Evolutionary conservation across 805 yeast genomes (phyloP).

Genomic region (Candida multigemmis): DNA sequence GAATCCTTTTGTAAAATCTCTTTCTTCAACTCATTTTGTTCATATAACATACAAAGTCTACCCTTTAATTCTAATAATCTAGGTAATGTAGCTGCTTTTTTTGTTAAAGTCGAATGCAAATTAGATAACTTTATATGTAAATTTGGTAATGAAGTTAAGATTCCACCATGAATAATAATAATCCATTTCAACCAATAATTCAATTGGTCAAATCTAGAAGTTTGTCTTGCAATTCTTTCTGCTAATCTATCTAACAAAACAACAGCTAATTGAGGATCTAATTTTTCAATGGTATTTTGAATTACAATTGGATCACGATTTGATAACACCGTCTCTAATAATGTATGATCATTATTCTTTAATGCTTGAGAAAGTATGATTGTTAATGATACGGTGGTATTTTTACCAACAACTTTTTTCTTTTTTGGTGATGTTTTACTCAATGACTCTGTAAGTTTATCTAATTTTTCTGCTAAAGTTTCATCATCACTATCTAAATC

Average conservation of each 20-base stretch:
- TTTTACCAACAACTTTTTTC: slow-evolving; percentile 39
- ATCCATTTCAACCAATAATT: slow-evolving; percentile 51
- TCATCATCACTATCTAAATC: slow-evolving; percentile 43
- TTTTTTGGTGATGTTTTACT: slow-evolving; percentile 16
- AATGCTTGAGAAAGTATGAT: slow-evolving; percentile 84
- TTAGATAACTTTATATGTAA: slow-evolving; percentile 32
- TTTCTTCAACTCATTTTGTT: slow-evolving; percentile 31
- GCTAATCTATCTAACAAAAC: slow-evolving; percentile 42
- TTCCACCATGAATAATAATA: slow-evolving; percentile 45
- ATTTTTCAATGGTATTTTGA: slow-evolving; percentile 38
- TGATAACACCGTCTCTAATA: slow-evolving; percentile 74
- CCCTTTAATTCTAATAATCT: slow-evolving; percentile 44
- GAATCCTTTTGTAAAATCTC: slow-evolving; percentile 23
- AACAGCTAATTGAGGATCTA: slow-evolving; percentile 42
- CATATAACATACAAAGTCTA: slow-evolving; percentile 37
- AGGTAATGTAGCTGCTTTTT: slow-evolving; percentile 40
- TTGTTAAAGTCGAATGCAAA: slow-evolving; percentile 38
- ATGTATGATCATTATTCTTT: slow-evolving; percentile 74
- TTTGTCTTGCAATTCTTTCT: slow-evolving; percentile 43
- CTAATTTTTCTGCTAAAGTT: slow-evolving; percentile 21
- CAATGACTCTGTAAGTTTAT: slow-evolving; percentile 33
- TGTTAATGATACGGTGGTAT: slow-evolving; percentile 63
- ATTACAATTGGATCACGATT: slow-evolving; percentile 43
- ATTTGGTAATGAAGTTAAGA: slow-evolving; percentile 37
- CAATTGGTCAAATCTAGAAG: slow-evolving; percentile 39